Conservation (phyloP, 805 yeast genomes). For the Candida cerambycidarum region DNA sequence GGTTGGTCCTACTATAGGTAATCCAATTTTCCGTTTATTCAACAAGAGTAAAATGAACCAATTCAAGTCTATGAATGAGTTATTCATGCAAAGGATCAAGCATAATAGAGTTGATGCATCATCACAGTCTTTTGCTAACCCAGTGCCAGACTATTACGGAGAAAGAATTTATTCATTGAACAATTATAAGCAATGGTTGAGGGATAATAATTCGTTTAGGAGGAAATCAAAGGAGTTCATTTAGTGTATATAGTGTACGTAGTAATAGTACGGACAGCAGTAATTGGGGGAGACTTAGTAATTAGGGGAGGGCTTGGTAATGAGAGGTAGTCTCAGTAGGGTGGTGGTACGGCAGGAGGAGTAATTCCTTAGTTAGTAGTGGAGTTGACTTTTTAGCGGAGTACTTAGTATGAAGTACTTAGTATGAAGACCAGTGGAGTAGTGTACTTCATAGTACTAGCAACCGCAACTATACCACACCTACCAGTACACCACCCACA, state of each 20-base stretch:
- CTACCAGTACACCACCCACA: too few species aligned
- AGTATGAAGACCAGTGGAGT: too few species aligned
- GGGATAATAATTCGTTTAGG: constrained; percentile 90
- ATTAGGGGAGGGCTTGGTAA: too few species aligned
- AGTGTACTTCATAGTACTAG: too few species aligned
- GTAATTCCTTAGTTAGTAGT: too few species aligned
- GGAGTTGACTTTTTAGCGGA: too few species aligned
- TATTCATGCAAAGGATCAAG: constrained; percentile 71
- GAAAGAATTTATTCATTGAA: constrained; percentile 86
- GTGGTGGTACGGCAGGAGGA: too few species aligned
- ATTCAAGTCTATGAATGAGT: constrained; percentile 63
- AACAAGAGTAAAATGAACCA: constrained; percentile 46
- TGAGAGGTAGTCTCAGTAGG: too few species aligned
- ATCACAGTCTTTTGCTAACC: constrained; percentile 85
- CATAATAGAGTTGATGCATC: constrained; percentile 89
- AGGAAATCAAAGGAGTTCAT: constrained; percentile 77
- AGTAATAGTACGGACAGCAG: too few species aligned
- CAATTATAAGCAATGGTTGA: constrained; percentile 91
- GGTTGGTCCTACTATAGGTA: constrained; percentile 80
- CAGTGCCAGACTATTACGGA: constrained; percentile 98
- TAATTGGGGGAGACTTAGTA: background rate
- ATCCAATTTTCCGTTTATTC: constrained; percentile 59
- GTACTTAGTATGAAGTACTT: too few species aligned
- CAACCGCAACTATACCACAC: too few species aligned
- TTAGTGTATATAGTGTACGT: constrained; percentile 20